phyloP scores from a whole-genome alignment of 129 eudicot species.

The Artemisia annua region DNA sequence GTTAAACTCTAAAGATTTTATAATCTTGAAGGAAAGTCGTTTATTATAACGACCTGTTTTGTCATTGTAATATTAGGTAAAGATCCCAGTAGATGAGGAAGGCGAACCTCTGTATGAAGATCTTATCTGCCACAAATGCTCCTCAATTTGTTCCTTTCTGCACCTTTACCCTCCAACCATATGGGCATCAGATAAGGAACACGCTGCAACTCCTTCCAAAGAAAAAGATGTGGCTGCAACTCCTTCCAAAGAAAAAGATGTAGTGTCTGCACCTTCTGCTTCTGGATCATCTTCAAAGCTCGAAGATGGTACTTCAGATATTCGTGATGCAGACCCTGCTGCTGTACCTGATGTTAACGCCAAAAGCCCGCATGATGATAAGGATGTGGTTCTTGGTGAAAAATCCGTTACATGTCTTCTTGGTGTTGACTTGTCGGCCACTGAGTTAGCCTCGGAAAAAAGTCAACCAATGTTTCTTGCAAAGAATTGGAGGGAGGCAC shows the following conservation, averaged over 20 bases:
- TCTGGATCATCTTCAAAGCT: slow-evolving; percentile 35
- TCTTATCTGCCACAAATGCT: slow-evolving; percentile 77
- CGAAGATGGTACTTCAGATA: slow-evolving; percentile 30
- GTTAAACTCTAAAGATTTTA: neutral
- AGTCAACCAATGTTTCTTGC: slow-evolving; percentile 72
- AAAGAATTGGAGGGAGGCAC: slow-evolving; percentile 77
- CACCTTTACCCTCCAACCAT: slow-evolving; percentile 58
- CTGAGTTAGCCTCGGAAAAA: slow-evolving; percentile 35
- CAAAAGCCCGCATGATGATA: slow-evolving; percentile 17
- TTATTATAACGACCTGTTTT: neutral
- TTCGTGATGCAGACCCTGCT: slow-evolving; percentile 15
- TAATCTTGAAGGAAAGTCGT: no score
- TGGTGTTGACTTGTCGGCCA: slow-evolving; percentile 51
- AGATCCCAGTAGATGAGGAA: slow-evolving; percentile 88
- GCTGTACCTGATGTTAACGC: slow-evolving; percentile 13
- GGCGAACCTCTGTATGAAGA: slow-evolving; percentile 91
- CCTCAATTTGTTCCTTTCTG: slow-evolving; percentile 63
- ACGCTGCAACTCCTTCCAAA: slow-evolving; percentile 34
- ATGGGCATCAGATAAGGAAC: slow-evolving; percentile 38
- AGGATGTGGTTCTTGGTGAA: slow-evolving; percentile 33
- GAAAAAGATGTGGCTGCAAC: slow-evolving; percentile 46
- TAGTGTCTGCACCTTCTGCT: slow-evolving; percentile 37
- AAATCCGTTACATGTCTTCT: slow-evolving; percentile 46
- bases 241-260: slow-evolving; percentile 42
- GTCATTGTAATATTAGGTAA: slow-evolving; percentile 13